Conservation (phyloP, 2,329 filamentous ascomycete species). For the Alternaria postmessia region DNA sequence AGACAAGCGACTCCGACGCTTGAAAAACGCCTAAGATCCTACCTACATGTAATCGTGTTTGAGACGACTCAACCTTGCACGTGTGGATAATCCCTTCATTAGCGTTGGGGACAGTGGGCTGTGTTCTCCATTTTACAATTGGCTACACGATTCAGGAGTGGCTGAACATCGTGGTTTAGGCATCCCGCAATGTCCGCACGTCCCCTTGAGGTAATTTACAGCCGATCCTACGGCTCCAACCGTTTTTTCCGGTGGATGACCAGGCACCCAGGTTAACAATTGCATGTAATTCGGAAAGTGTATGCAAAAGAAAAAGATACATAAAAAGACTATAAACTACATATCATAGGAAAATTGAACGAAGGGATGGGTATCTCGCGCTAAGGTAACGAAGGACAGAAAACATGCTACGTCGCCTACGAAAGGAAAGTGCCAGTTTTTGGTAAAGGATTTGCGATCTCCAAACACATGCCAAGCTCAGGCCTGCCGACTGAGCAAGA, state of each 20-base stretch:
- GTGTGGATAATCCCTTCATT: neutral
- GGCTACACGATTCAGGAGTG: neutral
- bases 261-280: neutral
- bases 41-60: neutral
- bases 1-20: neutral
- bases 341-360: neutral
- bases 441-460: neutral
- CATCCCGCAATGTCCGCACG: neutral
- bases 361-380: constrained; percentile 8
- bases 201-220: constrained; percentile 1
- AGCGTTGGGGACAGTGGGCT: neutral
- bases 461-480: neutral
- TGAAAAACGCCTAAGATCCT: neutral
- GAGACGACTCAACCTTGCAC: neutral
- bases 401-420: neutral
- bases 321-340: neutral
- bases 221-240: neutral
- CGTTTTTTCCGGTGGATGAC: neutral
- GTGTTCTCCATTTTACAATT: neutral
- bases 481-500: constrained; percentile 52
- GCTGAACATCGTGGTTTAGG: neutral
- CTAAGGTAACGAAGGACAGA: neutral
- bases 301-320: neutral
- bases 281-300: neutral
- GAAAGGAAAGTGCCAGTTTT: neutral